phyloP scores from a whole-genome alignment of 2,329 filamentous ascomycete genomes.

The Colletotrichum euphorbiae region DNA sequence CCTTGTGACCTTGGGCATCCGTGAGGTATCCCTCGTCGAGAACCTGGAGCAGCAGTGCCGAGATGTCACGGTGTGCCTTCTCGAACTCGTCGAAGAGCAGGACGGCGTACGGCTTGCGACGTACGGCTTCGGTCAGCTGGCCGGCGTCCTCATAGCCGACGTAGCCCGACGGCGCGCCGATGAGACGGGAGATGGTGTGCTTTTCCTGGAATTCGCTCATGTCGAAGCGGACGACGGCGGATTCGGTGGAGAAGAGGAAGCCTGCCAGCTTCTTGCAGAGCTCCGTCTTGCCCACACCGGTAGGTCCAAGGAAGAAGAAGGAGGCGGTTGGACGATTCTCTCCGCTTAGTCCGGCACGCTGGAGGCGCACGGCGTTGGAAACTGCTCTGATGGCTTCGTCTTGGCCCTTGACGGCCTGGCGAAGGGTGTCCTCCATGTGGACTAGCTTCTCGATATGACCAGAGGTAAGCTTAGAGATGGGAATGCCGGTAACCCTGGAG shows the following conservation, averaged over 20 bases:
- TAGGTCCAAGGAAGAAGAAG: constrained; percentile 98
- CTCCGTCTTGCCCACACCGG: constrained; percentile 96
- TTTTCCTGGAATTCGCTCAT: constrained; percentile 99
- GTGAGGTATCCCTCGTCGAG: constrained; percentile 97
- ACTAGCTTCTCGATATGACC: constrained; percentile 96
- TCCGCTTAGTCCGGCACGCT: constrained; percentile 89
- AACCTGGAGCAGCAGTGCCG: constrained; percentile 89
- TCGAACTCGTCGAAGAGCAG: constrained; percentile 98
- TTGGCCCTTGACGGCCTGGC: constrained; percentile 88
- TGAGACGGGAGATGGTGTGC: constrained; percentile 92
- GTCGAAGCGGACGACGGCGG: constrained; percentile 92
- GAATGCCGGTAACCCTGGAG: constrained; percentile 90
- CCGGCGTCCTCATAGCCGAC: constrained; percentile 97
- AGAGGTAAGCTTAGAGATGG: constrained; percentile 89
- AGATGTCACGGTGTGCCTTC: constrained; percentile 96
- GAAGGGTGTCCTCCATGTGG: constrained; percentile 91
- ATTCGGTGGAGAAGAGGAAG: constrained; percentile 93
- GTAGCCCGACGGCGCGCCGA: constrained; percentile 93
- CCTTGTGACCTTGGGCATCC: constrained; percentile 93
- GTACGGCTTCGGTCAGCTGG: constrained; percentile 93
- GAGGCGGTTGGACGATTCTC: constrained; percentile 92
- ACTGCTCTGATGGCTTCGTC: constrained; percentile 94
- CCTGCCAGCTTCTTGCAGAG: constrained; percentile 94
- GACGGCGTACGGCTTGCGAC: constrained; percentile 94
- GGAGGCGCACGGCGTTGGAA: constrained; percentile 91